Base-by-base conservation (phyloP, 2,329 filamentous ascomycete species). In the Aspergillus awamori region DNA sequence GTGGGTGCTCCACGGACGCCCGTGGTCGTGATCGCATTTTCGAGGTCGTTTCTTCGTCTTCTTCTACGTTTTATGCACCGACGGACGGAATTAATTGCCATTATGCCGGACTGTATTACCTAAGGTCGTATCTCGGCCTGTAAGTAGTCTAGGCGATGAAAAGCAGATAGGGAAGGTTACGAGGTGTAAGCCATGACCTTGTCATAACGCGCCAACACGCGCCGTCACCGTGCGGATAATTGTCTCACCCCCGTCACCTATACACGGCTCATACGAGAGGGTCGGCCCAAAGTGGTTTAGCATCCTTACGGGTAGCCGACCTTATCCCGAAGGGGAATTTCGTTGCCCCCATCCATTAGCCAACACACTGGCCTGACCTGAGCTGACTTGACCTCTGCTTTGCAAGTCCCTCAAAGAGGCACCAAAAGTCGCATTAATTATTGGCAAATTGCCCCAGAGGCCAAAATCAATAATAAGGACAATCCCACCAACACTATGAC, bases 381-480 rank as follows among this genome's bases (percentile, higher is more conserved):
- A 11, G 6, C 11, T 24, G 45, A 28, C 24, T 10, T 28, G 45
- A 24, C 45, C n/a, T n/a, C 13, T 43, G 22, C 52, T 36, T 33
- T 22, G 24, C 36, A 17, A 28, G 52, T 38, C 36, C 36, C 24
- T 22, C 22, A 22, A 15, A 54, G 36, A 41, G 52, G 10, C 10
- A 45, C 52, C 36, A 45, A 55, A 51, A 56, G 39, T 56, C 53
- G 53, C 53, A 47, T 56, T 56, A 56, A 56, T 56, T 56, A 56
- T 56, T 56, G 39, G 53, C 53, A 56, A 47, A 47, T 56, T 56
- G 53, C 53, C 41, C 53, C 53, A 56, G 39, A 39, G 17, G 33
- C 33, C 53, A 36, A 47, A 53, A 56, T 56, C 53, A 56, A 56
- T 56, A 56, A 45, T 43, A 22, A 17, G 2, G 41, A 47, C 53